Conservation (phyloP, 2,329 filamentous ascomycete species). For the Aspergillus candidus region DNA sequence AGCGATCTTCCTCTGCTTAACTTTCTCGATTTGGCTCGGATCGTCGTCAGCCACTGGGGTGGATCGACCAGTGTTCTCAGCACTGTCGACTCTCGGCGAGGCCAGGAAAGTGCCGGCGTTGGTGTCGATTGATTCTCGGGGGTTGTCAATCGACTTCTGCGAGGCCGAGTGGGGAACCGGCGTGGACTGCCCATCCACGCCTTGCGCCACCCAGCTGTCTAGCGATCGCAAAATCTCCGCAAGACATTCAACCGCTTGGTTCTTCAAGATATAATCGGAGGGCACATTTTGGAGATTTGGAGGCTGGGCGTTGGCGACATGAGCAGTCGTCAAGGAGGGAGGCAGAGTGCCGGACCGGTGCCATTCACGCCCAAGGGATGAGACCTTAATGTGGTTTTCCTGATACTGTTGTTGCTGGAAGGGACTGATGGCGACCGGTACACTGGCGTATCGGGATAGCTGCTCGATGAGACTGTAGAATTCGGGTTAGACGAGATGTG, state of each 20-base stretch:
- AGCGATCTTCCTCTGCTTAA: conserved; percentile 89
- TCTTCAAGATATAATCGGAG: conserved; percentile 85
- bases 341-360: conserved; percentile 78
- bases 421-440: conserved; percentile 67
- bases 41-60: conserved; percentile 78
- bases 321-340: conserved; percentile 74
- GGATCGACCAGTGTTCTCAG: conserved; percentile 51
- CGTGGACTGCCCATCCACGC: conserved; percentile 48
- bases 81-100: conserved; percentile 55
- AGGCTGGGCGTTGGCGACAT: conserved; percentile 53
- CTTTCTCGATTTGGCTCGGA: conserved; percentile 86
- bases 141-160: conserved; percentile 51
- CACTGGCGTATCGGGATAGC: conserved; percentile 77
- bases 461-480: conserved; percentile 73
- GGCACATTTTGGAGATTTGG: conserved; percentile 60
- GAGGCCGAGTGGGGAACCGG: conserved; percentile 44
- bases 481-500: conserved; percentile 1
- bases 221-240: conserved; percentile 85
- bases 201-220: conserved; percentile 84
- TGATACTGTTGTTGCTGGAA: conserved; percentile 81
- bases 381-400: conserved; percentile 62
- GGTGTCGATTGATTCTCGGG: conserved; percentile 72
- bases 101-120: conserved; percentile 44
- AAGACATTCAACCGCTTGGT: conserved; percentile 78
- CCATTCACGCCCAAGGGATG: conserved; percentile 65